phyloP scores from a whole-genome alignment of 2,329 filamentous ascomycete species.

The Pseudogymnoascus sp. region DNA sequence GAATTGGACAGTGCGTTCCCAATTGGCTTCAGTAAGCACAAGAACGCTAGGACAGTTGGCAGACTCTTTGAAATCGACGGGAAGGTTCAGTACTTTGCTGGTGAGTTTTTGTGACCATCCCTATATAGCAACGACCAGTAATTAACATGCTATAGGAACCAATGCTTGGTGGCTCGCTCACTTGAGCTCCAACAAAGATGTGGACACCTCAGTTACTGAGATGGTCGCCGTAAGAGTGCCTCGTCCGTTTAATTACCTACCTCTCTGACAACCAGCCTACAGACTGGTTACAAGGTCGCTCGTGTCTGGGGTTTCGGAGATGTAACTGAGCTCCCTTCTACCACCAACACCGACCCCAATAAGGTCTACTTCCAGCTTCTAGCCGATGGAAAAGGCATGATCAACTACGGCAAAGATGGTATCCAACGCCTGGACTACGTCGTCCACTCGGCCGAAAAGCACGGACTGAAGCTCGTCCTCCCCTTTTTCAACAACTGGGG shows the following conservation, averaged over 20 bases:
- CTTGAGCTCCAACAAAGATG: slow-evolving; percentile 43
- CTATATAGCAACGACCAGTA: background rate
- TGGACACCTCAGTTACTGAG: slow-evolving; percentile 43
- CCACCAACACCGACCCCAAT: slow-evolving; percentile 31
- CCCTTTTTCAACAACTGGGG: slow-evolving; percentile 62
- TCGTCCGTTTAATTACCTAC: background rate
- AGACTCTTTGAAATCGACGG: slow-evolving; percentile 36
- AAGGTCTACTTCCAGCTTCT: slow-evolving; percentile 39
- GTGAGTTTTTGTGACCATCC: slow-evolving; percentile 15
- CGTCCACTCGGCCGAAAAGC: slow-evolving; percentile 48
- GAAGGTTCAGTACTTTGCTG: slow-evolving; percentile 40
- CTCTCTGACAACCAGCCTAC: slow-evolving; percentile 26
- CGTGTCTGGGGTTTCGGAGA: slow-evolving; percentile 58
- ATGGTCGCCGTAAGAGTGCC: slow-evolving; percentile 27
- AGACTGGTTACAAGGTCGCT: slow-evolving; percentile 47
- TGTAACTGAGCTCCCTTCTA: slow-evolving; percentile 32
- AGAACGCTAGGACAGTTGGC: slow-evolving; percentile 21
- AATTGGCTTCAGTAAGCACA: slow-evolving; percentile 14
- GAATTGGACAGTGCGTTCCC: slow-evolving; percentile 13
- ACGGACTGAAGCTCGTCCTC: slow-evolving; percentile 54
- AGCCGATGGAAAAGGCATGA: slow-evolving; percentile 42
- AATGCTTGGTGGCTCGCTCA: slow-evolving; percentile 51
- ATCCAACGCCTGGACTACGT: slow-evolving; percentile 58
- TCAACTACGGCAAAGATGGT: slow-evolving; percentile 56
- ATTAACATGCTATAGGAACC: slow-evolving; percentile 30